These are phyloP conservation scores for Nepenthes alata DNA, from an alignment of 179 eudicot genomes.

Conservation along the genomic window DNA sequence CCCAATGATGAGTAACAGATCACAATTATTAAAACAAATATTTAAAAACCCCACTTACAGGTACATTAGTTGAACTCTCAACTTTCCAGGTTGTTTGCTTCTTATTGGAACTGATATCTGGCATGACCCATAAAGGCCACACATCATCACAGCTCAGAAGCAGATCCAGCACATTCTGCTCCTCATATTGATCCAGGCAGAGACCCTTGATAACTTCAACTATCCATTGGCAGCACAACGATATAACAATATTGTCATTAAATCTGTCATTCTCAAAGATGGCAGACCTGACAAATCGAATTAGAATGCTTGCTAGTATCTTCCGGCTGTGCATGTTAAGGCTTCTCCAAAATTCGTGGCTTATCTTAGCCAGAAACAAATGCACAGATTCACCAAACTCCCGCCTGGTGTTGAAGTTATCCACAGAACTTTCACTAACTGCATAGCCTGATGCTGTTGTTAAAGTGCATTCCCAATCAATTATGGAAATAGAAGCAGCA, in stretches of 20 bases:
- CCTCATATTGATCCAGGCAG: conserved; percentile 46
- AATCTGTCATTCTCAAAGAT: conserved; percentile 34
- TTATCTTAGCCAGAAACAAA: conserved; percentile 34
- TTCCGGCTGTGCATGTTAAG: conserved; percentile 29
- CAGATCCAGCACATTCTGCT: conserved; percentile 59
- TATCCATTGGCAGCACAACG: conserved; percentile 56
- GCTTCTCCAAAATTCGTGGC: conserved; percentile 27
- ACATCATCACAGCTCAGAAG: conserved; percentile 42
- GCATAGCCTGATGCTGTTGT: conserved; percentile 22
- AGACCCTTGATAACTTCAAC: conserved; percentile 47
- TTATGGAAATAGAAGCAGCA: conserved; percentile 43
- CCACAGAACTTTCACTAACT: conserved; percentile 19
- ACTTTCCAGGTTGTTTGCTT: conserved; percentile 24
- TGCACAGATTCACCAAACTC: conserved; percentile 46
- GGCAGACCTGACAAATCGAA: conserved; percentile 45
- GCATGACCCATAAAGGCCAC: conserved; percentile 68
- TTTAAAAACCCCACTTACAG: conserved; percentile 33
- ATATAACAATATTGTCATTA: conserved; percentile 28
- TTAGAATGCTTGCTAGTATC: conserved; percentile 29
- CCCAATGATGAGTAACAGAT: too few species aligned
- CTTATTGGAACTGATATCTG: conserved; percentile 22
- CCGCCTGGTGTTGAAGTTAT: conserved; percentile 23
- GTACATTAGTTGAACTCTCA: conserved; percentile 22
- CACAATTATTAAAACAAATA: not conserved
- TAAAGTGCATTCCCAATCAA: conserved; percentile 61